A percentile compares a stretch with the other conserved stretches of the same genome.
Conservation (phyloP, 495 filamentous ascomycete genomes). For the Aspergillus steynii region DNA sequence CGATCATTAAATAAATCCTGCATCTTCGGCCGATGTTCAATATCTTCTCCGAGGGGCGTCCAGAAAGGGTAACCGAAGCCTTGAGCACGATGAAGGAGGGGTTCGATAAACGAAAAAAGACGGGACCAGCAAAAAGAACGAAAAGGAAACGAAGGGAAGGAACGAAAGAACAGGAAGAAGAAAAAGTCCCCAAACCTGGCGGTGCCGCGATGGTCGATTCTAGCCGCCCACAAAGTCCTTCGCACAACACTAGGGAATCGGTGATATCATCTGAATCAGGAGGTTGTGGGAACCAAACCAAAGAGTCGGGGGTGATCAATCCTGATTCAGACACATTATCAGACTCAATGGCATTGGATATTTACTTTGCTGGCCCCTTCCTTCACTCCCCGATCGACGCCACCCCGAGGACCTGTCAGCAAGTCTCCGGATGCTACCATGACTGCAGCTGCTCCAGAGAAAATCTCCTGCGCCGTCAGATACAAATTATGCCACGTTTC, state of each 20-base stretch:
- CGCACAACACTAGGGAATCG: not conserved
- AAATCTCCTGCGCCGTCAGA: slow-evolving; percentile 12
- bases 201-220: not conserved
- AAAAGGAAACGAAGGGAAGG: slow-evolving; percentile 3
- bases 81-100: not conserved
- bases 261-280: not conserved
- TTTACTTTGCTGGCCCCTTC: not conserved
- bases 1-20: slow-evolving; percentile 8
- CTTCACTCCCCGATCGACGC: slow-evolving; percentile 7
- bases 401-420: slow-evolving; percentile 19
- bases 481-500: slow-evolving; percentile 24
- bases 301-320: not conserved
- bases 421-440: slow-evolving; percentile 20
- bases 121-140: slow-evolving; percentile 4
- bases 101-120: not conserved
- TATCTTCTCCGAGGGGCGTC: not conserved
- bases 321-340: not conserved
- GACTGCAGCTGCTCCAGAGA: slow-evolving; percentile 6
- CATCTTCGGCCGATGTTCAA: not conserved
- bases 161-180: not conserved
- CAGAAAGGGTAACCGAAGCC: slow-evolving; percentile 5
- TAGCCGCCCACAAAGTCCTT: not conserved
- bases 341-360: not conserved
- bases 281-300: slow-evolving; percentile 1
- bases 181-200: not conserved